Percentiles rank a stretch among this genome's conserved stretches.
Conservation (phyloP, 2,329 filamentous ascomycete genomes). For the Aureobasidium lini region DNA sequence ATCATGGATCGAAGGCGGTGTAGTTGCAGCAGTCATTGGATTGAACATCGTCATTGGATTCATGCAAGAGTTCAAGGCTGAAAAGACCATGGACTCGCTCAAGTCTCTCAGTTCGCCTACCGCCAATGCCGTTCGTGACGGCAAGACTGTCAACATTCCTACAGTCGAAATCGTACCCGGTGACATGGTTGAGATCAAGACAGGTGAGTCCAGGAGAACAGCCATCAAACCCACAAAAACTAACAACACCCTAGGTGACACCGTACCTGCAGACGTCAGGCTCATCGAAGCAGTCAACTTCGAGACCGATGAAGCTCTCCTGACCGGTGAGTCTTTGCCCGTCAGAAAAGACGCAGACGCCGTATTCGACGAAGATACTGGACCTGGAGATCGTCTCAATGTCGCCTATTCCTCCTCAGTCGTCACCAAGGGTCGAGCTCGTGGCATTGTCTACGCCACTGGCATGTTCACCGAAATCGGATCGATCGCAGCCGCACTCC, state of each 20-base stretch:
- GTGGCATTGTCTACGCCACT: conserved; percentile 51
- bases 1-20: conserved; percentile 42
- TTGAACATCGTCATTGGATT: conserved; percentile 41
- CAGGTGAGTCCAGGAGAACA: conserved; percentile 23
- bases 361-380: conserved; percentile 31
- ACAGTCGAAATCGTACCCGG: conserved; percentile 40
- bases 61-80: conserved; percentile 40
- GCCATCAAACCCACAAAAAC: neutral
- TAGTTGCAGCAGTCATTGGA: conserved; percentile 38
- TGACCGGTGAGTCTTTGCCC: conserved; percentile 62
- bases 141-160: conserved; percentile 33
- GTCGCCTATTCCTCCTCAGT: conserved; percentile 58
- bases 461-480: conserved; percentile 63
- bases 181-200: conserved; percentile 40
- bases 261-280: conserved; percentile 44
- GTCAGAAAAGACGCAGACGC: conserved; percentile 24
- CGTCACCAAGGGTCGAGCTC: conserved; percentile 55
- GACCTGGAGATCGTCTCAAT: conserved; percentile 56
- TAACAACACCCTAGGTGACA: conserved; percentile 17
- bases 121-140: conserved; percentile 39
- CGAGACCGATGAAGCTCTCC: conserved; percentile 58
- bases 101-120: conserved; percentile 41
- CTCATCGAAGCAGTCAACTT: conserved; percentile 51
- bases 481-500: conserved; percentile 57
- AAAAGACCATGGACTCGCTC: conserved; percentile 44